These are phyloP conservation scores for Suillus ampliporus DNA, from an alignment of 768 basidiomycete genomes.

Conservation along the genomic window DNA sequence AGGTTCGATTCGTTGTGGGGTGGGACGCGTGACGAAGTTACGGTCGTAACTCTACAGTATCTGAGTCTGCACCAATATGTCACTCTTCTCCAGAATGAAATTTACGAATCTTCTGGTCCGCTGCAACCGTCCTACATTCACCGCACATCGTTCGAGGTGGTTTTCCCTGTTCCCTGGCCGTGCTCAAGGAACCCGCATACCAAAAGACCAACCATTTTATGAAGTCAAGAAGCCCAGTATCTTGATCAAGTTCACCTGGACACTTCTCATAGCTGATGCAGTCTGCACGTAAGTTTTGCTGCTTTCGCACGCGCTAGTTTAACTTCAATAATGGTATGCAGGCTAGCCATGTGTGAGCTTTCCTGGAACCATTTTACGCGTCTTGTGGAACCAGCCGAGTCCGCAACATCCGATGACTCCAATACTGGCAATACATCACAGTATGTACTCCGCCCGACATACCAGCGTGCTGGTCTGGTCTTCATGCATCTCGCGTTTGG, in stretches of 20 bases:
- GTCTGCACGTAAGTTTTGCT: constrained; percentile 34
- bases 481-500: constrained; percentile 35
- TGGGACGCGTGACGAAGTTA: too few relatives aligned
- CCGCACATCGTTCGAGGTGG: not conserved
- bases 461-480: constrained; percentile 35
- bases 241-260: constrained; percentile 31
- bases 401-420: constrained; percentile 15
- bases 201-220: constrained; percentile 29
- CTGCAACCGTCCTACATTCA: not conserved
- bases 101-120: not conserved
- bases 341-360: constrained; percentile 31
- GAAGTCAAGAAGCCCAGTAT: constrained; percentile 24
- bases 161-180: constrained; percentile 5
- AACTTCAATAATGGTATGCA: constrained; percentile 8
- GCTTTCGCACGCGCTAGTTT: constrained; percentile 1
- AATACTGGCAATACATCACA: constrained; percentile 15
- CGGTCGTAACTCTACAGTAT: too few relatives aligned
- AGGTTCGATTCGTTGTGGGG: too few relatives aligned
- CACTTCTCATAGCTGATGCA: constrained; percentile 34
- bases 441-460: constrained; percentile 34
- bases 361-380: constrained; percentile 36
- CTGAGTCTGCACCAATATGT: constrained; percentile 17
- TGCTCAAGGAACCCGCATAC: not conserved
- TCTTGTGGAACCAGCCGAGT: constrained; percentile 12
- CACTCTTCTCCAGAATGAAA: constrained; percentile 12